Base-by-base conservation (phyloP, 2,329 filamentous ascomycete genomes). In the Arachnomyces sp. region DNA sequence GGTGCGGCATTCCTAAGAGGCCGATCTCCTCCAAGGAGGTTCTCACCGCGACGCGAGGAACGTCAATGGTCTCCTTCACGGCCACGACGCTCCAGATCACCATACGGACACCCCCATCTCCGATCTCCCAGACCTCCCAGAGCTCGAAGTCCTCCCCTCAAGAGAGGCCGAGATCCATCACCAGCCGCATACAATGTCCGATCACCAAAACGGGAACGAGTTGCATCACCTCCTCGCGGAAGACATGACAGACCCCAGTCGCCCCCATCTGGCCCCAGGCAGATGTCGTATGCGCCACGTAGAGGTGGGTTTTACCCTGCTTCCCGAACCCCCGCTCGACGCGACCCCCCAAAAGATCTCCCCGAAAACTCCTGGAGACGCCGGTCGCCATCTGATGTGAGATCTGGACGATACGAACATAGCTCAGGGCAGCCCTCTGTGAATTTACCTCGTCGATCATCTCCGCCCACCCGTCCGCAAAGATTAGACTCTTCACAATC, bases 391-490 rank as follows among this genome's bases (percentile, higher is more conserved):
- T 78, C 75, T 30, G 68, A 68, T 25, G 57, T 59, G 31, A 61
- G 55, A 39, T 53, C 45, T 31, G 43, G 17, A 15, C 56, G 66
- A 14, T 70, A 70, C 28, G 69, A 67, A 30, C 68, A 72, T 37
- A 65, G 68, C 31, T 76, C 73, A 15, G 72, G 68, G 15, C 62
- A 70, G 41, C 73, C 70, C 30, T 81, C 78, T 7, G 70, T 62
- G 14, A 60, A 69, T 14, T 78, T 74, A 21, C 82, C 78, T 15
- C 72, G 77, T 42, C 69, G 76, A 36, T 80, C 79, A 7, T 82
- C 79, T 4, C 79, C 79, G 12, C 73, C 66, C 48, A 64, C 44
- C 52, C 58, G 13, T 47, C 59, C 41, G 49, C 54, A 17, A 63
- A 54, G 18, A 54, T 42, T 38, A 53, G 55, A 29, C 58, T 56